Evolutionary conservation across 495 filamentous ascomycete genomes (phyloP).

Genomic region (Ascodesmis nigricans): DNA sequence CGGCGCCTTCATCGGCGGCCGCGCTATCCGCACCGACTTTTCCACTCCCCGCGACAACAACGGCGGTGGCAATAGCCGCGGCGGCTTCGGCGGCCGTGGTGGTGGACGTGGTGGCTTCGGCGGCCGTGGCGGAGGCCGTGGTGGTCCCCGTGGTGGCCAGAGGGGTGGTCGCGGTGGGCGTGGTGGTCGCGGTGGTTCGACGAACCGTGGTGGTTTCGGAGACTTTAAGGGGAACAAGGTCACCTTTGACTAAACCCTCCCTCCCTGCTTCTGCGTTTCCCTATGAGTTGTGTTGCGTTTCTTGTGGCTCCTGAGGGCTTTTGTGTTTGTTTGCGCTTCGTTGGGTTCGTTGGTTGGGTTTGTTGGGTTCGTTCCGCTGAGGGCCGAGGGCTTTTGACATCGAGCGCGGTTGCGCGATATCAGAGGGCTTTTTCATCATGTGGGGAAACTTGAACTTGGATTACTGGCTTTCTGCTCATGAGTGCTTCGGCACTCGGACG

Average conservation of each 20-base stretch:
- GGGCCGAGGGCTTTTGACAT: too few relatives aligned
- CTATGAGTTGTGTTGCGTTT: background rate
- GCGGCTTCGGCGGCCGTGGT: constrained; percentile 30
- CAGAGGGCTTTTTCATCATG: too few relatives aligned
- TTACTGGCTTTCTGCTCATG: too few relatives aligned
- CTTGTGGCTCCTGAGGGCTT: background rate
- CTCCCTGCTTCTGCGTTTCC: background rate
- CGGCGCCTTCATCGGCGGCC: constrained; percentile 55
- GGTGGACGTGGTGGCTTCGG: constrained; percentile 26
- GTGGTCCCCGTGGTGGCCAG: constrained; percentile 27
- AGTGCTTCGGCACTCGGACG: too few relatives aligned
- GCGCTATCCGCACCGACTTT: constrained; percentile 73
- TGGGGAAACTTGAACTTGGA: too few relatives aligned
- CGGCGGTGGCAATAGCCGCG: constrained; percentile 29
- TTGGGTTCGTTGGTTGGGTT: too few relatives aligned
- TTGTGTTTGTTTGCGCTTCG: background rate
- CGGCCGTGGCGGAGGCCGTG: constrained; percentile 19
- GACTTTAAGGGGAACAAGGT: constrained; percentile 84
- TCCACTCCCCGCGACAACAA: constrained; percentile 50
- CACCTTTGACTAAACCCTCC: constrained; percentile 42
- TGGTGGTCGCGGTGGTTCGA: constrained; percentile 33
- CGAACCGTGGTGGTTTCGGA: constrained; percentile 51
- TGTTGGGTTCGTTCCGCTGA: too few relatives aligned
- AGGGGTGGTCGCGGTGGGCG: constrained; percentile 24
- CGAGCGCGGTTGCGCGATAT: too few relatives aligned